Percentiles rank a stretch among this genome's conserved stretches.
phyloP scores from a whole-genome alignment of 2,329 filamentous ascomycete genomes.

The Trichoderma aggressivum region DNA sequence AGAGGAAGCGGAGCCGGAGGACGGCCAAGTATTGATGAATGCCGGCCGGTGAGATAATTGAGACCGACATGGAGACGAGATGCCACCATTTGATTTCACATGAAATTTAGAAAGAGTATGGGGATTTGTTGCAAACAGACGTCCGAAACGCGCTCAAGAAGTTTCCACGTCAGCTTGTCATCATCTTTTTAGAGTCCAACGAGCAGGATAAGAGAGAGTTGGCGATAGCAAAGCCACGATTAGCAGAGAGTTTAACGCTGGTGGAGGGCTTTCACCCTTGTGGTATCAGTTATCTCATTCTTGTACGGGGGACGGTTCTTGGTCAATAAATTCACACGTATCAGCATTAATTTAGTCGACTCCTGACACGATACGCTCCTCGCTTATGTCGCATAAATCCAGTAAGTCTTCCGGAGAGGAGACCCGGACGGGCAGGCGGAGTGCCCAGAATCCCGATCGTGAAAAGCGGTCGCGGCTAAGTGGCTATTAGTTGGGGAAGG shows the following conservation, averaged over 20 bases:
- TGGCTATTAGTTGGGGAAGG: neutral
- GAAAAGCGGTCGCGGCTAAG: neutral
- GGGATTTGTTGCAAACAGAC: neutral
- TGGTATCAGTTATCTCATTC: too few species aligned
- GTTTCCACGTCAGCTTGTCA: neutral
- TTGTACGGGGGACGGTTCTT: neutral
- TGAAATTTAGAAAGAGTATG: neutral
- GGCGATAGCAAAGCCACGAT: neutral
- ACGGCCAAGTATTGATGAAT: neutral
- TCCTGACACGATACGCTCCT: neutral
- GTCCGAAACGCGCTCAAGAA: neutral
- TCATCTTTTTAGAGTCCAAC: neutral
- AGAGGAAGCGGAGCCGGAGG: conserved; percentile 3
- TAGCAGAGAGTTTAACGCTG: neutral
- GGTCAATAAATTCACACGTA: neutral
- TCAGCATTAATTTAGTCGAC: neutral
- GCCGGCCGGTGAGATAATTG: neutral
- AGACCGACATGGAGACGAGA: neutral
- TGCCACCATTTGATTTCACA: neutral
- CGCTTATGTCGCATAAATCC: neutral
- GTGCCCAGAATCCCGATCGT: neutral
- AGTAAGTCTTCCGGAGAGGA: neutral
- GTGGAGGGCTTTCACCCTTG: neutral
- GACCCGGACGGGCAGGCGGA: neutral
- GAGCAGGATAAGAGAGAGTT: neutral